Percentiles rank a stretch among this genome's conserved stretches.
Evolutionary conservation across 768 basidiomycete species (phyloP).

Genomic region (Cystobasidium tubakii): DNA sequence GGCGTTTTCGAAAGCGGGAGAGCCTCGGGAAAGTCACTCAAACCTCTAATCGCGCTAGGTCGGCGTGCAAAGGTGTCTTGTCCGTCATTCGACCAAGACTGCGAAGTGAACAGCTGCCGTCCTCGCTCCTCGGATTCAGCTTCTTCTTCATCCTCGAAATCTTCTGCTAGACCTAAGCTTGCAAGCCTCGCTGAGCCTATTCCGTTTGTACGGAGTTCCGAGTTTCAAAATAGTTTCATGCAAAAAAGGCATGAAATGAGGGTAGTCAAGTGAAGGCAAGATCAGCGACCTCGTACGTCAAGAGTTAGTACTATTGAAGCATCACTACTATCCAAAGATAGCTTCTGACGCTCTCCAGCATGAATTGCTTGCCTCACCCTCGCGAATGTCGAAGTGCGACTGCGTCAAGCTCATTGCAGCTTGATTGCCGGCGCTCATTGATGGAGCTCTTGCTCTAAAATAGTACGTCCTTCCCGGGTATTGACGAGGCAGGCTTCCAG

Average conservation of each 20-base stretch:
- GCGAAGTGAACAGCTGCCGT: neutral
- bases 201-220: neutral
- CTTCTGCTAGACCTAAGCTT: slow-evolving; percentile 22
- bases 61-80: neutral
- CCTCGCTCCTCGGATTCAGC: neutral
- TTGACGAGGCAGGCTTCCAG: slow-evolving; percentile 3
- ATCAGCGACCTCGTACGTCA: neutral
- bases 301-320: neutral
- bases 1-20: neutral
- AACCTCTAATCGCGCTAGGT: slow-evolving; percentile 8
- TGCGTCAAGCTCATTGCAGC: slow-evolving; percentile 15
- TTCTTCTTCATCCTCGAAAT: slow-evolving; percentile 1
- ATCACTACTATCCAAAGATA: neutral
- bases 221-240: neutral
- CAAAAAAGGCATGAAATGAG: neutral
- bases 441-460: neutral
- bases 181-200: slow-evolving; percentile 27
- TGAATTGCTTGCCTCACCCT: neutral
- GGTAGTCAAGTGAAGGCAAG: neutral
- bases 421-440: neutral
- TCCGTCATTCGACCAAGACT: neutral
- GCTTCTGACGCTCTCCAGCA: neutral
- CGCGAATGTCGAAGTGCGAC: slow-evolving; percentile 19
- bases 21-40: neutral
- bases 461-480: neutral